Conservation (phyloP, 164 flowering plant genomes). For the Echeveria elegans region DNA sequence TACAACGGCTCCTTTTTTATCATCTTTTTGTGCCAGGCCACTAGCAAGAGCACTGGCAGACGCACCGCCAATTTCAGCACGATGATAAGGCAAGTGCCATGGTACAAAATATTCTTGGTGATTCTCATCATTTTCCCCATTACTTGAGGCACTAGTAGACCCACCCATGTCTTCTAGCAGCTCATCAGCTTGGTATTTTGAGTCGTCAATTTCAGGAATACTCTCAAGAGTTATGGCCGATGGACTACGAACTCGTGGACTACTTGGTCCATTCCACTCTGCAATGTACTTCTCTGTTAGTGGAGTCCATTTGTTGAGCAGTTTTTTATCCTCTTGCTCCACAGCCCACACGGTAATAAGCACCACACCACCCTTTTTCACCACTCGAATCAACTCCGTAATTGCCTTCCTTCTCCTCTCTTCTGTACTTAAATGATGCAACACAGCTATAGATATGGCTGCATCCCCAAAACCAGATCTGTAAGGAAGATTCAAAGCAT, state of each 20-base stretch:
- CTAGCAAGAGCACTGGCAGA: conserved; percentile 70
- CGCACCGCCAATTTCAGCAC: conserved; percentile 86
- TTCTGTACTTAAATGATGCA: conserved; percentile 90
- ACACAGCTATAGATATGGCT: conserved; percentile 91
- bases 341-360: conserved; percentile 95
- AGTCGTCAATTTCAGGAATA: conserved; percentile 70
- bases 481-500: conserved; percentile 89
- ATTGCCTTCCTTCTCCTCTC: conserved; percentile 74
- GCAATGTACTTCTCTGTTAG: conserved; percentile 51
- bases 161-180: not conserved
- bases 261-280: conserved; percentile 90
- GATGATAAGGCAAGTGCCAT: conserved; percentile 99
- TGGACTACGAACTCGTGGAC: conserved; percentile 47
- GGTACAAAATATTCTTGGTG: conserved; percentile 96
- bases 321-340: conserved; percentile 75
- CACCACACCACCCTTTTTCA: conserved; percentile 75
- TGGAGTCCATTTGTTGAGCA: conserved; percentile 87
- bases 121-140: conserved; percentile 15
- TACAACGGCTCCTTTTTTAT: conserved; percentile 90
- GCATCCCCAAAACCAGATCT: conserved; percentile 80
- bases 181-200: not conserved
- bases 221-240: conserved; percentile 41
- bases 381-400: conserved; percentile 69
- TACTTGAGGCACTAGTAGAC: not conserved
- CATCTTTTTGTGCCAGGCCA: conserved; percentile 86